A percentile compares a stretch with the other conserved stretches of the same genome.
Conservation (phyloP, 495 filamentous ascomycete species). For the Annulohypoxylon bovei region DNA sequence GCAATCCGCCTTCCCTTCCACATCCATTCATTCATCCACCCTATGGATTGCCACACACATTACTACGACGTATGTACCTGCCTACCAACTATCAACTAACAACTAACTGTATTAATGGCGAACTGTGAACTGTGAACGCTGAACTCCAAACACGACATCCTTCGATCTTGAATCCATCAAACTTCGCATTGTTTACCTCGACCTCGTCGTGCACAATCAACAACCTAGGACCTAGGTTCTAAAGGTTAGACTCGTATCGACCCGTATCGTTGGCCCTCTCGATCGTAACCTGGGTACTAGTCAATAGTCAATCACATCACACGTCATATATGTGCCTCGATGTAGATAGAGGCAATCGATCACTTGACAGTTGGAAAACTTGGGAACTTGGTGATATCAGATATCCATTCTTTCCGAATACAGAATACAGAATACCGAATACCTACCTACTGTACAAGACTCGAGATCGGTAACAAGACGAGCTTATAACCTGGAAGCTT, state of each 20-base stretch:
- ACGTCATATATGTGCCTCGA: conserved; percentile 37
- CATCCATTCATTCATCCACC: conserved; percentile 14
- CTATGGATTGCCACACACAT: conserved; percentile 39
- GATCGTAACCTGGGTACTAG: background rate
- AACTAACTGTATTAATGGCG: background rate
- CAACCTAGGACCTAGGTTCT: background rate
- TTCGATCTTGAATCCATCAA: conserved; percentile 17
- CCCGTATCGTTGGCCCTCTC: background rate
- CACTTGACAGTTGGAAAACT: conserved; percentile 15
- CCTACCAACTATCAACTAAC: conserved; percentile 18
- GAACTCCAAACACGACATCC: conserved; percentile 5
- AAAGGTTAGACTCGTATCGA: background rate
- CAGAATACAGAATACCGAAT: background rate
- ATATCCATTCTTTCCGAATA: background rate
- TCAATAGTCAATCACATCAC: background rate
- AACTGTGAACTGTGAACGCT: conserved; percentile 1
- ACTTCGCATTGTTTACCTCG: conserved; percentile 29
- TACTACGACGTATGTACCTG: conserved; percentile 22
- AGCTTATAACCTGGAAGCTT: conserved; percentile 6
- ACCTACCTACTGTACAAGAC: background rate
- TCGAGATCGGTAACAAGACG: background rate
- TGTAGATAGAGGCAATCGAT: conserved; percentile 30
- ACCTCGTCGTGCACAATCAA: conserved; percentile 13
- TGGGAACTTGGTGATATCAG: conserved; percentile 4
- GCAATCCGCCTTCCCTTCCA: conserved; percentile 21